These are phyloP conservation scores for Debaryomyces tyrocola DNA, from an alignment of 805 yeast species.

Conservation along the genomic window DNA sequence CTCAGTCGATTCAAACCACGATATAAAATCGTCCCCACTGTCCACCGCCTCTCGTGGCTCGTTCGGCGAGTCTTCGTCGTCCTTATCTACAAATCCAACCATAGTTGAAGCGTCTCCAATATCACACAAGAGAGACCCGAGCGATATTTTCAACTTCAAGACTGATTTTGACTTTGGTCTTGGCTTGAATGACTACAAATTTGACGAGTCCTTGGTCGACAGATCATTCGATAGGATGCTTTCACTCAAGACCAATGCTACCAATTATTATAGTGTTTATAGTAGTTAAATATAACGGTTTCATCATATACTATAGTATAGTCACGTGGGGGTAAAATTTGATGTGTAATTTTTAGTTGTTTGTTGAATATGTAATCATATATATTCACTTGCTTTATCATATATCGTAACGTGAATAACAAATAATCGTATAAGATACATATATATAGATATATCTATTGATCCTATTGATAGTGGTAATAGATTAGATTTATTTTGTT, in stretches of 20 bases:
- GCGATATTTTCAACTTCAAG: neutral
- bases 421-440: neutral
- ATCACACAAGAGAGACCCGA: slow-evolving; percentile 3
- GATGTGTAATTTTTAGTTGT: neutral
- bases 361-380: neutral
- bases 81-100: slow-evolving; percentile 34
- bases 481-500: neutral
- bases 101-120: slow-evolving; percentile 9
- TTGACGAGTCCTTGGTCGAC: neutral
- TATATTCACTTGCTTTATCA: neutral
- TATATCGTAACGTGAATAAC: no score
- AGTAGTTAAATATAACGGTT: neutral
- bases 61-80: slow-evolving; percentile 29
- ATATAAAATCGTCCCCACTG: slow-evolving; percentile 9
- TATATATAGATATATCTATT: neutral
- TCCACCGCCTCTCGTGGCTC: slow-evolving; percentile 5
- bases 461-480: neutral
- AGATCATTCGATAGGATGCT: neutral
- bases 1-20: slow-evolving; percentile 11
- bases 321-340: neutral
- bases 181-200: neutral
- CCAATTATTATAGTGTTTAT: neutral
- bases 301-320: neutral
- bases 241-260: neutral
- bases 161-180: neutral